These are phyloP conservation scores for Chaetoscypha palmicola DNA, from an alignment of 2,329 filamentous ascomycete genomes.

Conservation along the genomic window DNA sequence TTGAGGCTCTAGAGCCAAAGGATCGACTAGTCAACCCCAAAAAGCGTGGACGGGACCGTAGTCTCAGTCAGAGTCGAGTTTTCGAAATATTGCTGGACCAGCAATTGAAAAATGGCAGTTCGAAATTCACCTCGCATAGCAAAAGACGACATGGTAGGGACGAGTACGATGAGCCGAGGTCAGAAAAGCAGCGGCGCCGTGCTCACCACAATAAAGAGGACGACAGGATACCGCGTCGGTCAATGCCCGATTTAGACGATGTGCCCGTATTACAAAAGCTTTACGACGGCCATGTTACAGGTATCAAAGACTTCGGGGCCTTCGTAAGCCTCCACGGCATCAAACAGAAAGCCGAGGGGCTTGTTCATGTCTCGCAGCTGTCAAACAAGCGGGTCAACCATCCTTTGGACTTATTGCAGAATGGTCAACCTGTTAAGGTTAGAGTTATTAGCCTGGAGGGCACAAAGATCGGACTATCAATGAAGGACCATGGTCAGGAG, in stretches of 20 bases:
- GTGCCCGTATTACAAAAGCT: slow-evolving; percentile 74
- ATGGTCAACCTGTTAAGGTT: slow-evolving; percentile 79
- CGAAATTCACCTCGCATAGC: slow-evolving; percentile 44
- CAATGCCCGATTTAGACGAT: slow-evolving; percentile 72
- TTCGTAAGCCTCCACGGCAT: slow-evolving; percentile 88
- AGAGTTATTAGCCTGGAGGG: slow-evolving; percentile 86
- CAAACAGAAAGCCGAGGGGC: slow-evolving; percentile 78
- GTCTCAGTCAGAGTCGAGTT: slow-evolving; percentile 40
- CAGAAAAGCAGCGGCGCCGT: not conserved
- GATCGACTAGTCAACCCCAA: slow-evolving; percentile 34
- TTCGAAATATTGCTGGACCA: slow-evolving; percentile 30
- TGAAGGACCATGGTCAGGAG: slow-evolving; percentile 94
- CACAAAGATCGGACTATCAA: slow-evolving; percentile 75
- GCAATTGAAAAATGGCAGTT: slow-evolving; percentile 39
- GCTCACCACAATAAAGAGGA: not conserved
- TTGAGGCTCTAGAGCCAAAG: slow-evolving; percentile 76
- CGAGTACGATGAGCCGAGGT: slow-evolving; percentile 54
- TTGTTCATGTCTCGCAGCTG: slow-evolving; percentile 87
- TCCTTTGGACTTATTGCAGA: slow-evolving; percentile 76
- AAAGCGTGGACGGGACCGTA: slow-evolving; percentile 42
- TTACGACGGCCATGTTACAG: slow-evolving; percentile 83
- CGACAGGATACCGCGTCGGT: slow-evolving; percentile 37
- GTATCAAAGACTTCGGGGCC: slow-evolving; percentile 89
- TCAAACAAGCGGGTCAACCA: slow-evolving; percentile 83
- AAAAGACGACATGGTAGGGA: slow-evolving; percentile 36